Evolutionary conservation across 1,139 yeast species (phyloP).

Genomic region (Magnusiomyces ingens): DNA sequence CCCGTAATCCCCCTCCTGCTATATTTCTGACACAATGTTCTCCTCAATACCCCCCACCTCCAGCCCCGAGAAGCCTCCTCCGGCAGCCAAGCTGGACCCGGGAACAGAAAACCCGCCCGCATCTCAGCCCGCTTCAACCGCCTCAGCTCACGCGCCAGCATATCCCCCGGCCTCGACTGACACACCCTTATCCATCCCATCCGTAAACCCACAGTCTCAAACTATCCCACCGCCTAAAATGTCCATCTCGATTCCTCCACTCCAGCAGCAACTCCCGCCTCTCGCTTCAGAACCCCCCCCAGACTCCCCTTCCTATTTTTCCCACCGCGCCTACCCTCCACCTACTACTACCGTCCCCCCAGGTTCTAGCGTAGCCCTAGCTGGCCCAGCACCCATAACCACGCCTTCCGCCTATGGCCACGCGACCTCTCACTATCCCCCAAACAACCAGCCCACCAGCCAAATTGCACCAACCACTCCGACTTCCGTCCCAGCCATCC

Average conservation of each 20-base stretch:
- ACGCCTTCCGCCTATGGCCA: too few relatives aligned
- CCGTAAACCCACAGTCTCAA: too few relatives aligned
- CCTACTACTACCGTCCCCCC: neutral
- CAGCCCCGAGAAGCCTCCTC: neutral
- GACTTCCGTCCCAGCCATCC: too few relatives aligned
- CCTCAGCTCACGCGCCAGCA: too few relatives aligned
- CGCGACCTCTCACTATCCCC: too few relatives aligned
- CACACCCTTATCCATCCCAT: too few relatives aligned
- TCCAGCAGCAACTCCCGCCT: neutral
- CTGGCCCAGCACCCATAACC: neutral
- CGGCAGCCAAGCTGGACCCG: neutral
- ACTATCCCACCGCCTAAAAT: too few relatives aligned
- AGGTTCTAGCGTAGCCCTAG: neutral
- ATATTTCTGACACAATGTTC: neutral
- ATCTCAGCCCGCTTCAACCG: too few relatives aligned
- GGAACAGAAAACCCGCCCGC: too few relatives aligned
- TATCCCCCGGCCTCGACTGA: too few relatives aligned
- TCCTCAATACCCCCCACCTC: neutral
- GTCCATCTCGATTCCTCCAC: neutral
- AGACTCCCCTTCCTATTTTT: constrained; percentile 7
- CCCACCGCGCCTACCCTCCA: constrained; percentile 1
- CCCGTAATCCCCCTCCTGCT: neutral
- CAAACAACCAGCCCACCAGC: too few relatives aligned
- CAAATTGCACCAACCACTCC: too few relatives aligned
- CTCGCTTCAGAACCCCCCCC: neutral